Evolutionary conservation across 1,139 yeast genomes (phyloP).

Genomic region (Candida gigantensis): DNA sequence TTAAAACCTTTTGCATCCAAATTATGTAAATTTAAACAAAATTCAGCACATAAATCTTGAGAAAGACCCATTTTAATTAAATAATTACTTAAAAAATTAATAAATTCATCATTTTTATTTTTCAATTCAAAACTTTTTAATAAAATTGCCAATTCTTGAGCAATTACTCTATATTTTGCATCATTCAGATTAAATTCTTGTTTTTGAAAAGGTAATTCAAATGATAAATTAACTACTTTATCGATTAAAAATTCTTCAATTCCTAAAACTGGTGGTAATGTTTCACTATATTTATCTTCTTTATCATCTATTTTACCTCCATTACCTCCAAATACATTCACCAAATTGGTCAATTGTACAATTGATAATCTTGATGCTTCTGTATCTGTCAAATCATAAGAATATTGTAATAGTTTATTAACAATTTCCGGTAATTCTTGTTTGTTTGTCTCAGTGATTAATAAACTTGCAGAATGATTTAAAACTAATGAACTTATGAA

Average conservation of each 20-base stretch:
- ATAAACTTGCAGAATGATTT: conserved; percentile 77
- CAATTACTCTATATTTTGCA: conserved; percentile 73
- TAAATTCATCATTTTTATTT: conserved; percentile 38
- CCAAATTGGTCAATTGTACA: conserved; percentile 66
- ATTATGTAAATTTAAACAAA: conserved; percentile 56
- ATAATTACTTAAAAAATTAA: conserved; percentile 53
- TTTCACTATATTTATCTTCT: conserved; percentile 54
- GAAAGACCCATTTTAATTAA: conserved; percentile 65
- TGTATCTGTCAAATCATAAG: conserved; percentile 57
- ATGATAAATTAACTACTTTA: conserved; percentile 65
- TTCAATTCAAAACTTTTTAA: conserved; percentile 61
- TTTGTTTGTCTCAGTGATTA: conserved; percentile 68
- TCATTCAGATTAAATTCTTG: conserved; percentile 67
- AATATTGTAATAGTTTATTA: conserved; percentile 64
- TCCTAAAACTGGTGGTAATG: conserved; percentile 63
- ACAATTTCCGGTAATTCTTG: conserved; percentile 63
- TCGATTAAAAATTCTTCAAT: conserved; percentile 69
- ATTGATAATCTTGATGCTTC: conserved; percentile 69
- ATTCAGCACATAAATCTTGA: conserved; percentile 52
- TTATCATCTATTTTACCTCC: conserved; percentile 62
- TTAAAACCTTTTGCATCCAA: conserved; percentile 60
- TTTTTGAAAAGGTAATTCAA: conserved; percentile 79
- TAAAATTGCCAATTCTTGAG: conserved; percentile 72
- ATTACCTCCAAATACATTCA: conserved; percentile 61
- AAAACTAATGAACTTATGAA: conserved; percentile 69